These are phyloP conservation scores for Annulohypoxylon stygium DNA, from an alignment of 495 filamentous ascomycete genomes.

Conservation along the genomic window DNA sequence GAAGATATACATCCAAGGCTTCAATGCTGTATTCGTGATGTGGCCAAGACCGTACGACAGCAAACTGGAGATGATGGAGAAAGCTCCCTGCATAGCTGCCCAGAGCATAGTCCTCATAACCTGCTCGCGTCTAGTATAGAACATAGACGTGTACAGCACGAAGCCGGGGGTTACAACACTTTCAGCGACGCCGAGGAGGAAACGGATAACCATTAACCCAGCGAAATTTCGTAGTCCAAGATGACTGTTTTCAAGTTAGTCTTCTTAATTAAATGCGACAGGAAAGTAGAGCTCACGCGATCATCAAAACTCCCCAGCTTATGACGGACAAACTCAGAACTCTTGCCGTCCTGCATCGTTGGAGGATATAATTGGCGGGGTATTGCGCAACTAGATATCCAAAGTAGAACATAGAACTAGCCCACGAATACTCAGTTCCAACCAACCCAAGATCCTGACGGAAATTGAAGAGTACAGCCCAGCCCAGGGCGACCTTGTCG, in stretches of 20 bases:
- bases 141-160: slow-evolving; percentile 20
- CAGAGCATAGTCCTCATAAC: slow-evolving; percentile 20
- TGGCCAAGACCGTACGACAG: slow-evolving; percentile 14
- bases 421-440: slow-evolving; percentile 18
- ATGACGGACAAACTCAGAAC: slow-evolving; percentile 14
- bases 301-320: slow-evolving; percentile 9
- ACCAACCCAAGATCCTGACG: slow-evolving; percentile 21
- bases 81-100: slow-evolving; percentile 16
- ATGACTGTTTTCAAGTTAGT: slow-evolving; percentile 7
- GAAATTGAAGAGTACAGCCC: slow-evolving; percentile 20
- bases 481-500: slow-evolving; percentile 18
- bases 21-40: slow-evolving; percentile 13
- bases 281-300: not conserved
- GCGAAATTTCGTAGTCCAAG: slow-evolving; percentile 19
- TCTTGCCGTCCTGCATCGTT: slow-evolving; percentile 14
- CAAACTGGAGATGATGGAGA: slow-evolving; percentile 15
- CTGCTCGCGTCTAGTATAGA: slow-evolving; percentile 15
- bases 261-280: not conserved
- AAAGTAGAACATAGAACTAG: slow-evolving; percentile 22
- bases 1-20: slow-evolving; percentile 24
- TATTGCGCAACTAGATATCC: slow-evolving; percentile 18
- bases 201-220: slow-evolving; percentile 16
- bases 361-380: slow-evolving; percentile 19
- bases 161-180: slow-evolving; percentile 18
- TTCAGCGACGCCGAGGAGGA: slow-evolving; percentile 15